A percentile compares a stretch with the other conserved stretches of the same genome.
These are phyloP conservation scores for Globisporangium recalcitrans DNA, from an alignment of 352 stramenopile genomes.

Conservation along the genomic window DNA sequence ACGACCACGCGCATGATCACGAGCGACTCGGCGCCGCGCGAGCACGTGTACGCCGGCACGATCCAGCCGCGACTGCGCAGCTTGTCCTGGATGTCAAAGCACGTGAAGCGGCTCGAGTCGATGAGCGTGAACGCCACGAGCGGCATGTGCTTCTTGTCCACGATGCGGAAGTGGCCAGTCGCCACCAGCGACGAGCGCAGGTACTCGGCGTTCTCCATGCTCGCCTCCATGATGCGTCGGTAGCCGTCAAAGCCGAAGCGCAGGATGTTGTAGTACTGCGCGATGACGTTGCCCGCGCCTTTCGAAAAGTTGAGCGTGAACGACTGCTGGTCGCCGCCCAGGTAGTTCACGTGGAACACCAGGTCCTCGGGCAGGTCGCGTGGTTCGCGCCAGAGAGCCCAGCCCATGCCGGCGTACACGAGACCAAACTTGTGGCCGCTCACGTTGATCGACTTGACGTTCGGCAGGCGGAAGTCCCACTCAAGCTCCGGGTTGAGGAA, in stretches of 20 bases:
- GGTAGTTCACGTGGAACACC: conserved; percentile 90
- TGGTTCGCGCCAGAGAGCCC: conserved; percentile 86
- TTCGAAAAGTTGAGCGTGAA: conserved; percentile 94
- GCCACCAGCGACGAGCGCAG: conserved; percentile 65
- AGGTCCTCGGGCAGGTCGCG: conserved; percentile 81
- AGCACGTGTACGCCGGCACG: conserved; percentile 88
- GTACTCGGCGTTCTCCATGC: conserved; percentile 82
- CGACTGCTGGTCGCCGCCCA: conserved; percentile 87
- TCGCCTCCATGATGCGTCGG: conserved; percentile 84
- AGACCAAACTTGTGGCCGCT: conserved; percentile 93
- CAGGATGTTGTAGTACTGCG: conserved; percentile 93
- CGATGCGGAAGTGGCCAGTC: conserved; percentile 84
- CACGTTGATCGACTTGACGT: conserved; percentile 92
- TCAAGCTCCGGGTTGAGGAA: conserved; percentile 86
- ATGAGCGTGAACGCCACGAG: conserved; percentile 85
- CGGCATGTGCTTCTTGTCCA: conserved; percentile 90
- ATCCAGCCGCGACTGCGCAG: conserved; percentile 86
- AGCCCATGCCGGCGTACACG: conserved; percentile 91
- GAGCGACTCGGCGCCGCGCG: conserved; percentile 70
- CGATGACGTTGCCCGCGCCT: conserved; percentile 84
- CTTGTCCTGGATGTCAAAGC: conserved; percentile 90
- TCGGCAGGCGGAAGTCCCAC: conserved; percentile 89
- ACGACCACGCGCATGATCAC: conserved; percentile 89
- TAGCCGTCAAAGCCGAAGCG: conserved; percentile 90
- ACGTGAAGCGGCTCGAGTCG: conserved; percentile 74